A percentile compares a stretch with the other conserved stretches of the same genome.
Evolutionary conservation across 176 grass and related monocot genomes (phyloP).

Genomic region (Cocos nucifera): DNA sequence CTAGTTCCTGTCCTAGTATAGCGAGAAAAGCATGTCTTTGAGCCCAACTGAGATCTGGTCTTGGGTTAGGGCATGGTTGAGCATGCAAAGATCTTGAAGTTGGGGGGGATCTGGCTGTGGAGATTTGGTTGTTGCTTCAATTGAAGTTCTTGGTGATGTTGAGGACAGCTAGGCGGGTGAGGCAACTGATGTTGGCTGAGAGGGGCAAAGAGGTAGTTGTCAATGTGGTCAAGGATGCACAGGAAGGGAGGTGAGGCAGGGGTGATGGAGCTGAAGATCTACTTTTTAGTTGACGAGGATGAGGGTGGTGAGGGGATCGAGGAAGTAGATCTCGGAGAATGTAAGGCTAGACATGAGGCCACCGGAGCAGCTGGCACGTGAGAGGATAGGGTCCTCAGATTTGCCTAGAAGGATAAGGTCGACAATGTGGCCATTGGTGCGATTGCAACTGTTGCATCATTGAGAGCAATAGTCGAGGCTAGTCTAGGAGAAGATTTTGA

Average conservation of each 20-base stretch:
- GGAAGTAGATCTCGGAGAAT: conserved; percentile 50
- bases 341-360: conserved; percentile 78
- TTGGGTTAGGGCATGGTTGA: conserved; percentile 66
- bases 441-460: conserved; percentile 85
- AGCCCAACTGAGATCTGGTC: conserved; percentile 57
- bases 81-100: conserved; percentile 32
- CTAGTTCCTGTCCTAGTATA: conserved; percentile 52
- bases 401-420: conserved; percentile 56
- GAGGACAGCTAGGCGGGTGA: conserved; percentile 62
- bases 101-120: conserved; percentile 42
- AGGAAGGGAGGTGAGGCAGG: conserved; percentile 41
- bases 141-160: conserved; percentile 87
- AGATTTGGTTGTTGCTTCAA: conserved; percentile 59
- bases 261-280: conserved; percentile 54
- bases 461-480: conserved; percentile 39
- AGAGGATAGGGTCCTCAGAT: conserved; percentile 59
- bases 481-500: conserved; percentile 1
- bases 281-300: conserved; percentile 93
- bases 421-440: conserved; percentile 39
- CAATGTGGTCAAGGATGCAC: conserved; percentile 65
- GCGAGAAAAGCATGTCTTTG: conserved; percentile 40
- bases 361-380: conserved; percentile 30
- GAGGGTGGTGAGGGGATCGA: conserved; percentile 50
- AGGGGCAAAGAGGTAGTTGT: conserved; percentile 51
- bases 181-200: conserved; percentile 35